Conservation (phyloP, 495 filamentous ascomycete genomes). For the Neurospora sp. region DNA sequence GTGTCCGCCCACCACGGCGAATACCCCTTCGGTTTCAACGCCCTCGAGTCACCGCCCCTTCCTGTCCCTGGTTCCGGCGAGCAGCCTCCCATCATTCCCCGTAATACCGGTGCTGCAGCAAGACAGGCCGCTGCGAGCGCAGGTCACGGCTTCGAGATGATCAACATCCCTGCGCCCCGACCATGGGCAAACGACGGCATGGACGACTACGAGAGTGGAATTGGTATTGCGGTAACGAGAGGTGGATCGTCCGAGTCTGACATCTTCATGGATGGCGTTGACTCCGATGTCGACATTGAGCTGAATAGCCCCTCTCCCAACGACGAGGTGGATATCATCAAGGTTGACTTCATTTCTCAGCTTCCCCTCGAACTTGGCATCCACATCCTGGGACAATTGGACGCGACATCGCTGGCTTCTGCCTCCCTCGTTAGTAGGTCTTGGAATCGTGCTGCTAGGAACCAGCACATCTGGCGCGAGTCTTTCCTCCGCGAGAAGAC, state of each 20-base stretch:
- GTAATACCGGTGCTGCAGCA: constrained; percentile 53
- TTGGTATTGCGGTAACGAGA: constrained; percentile 57
- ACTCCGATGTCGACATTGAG: constrained; percentile 26
- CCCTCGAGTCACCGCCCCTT: constrained; percentile 27
- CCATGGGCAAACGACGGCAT: constrained; percentile 26
- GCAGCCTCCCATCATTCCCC: constrained; percentile 44
- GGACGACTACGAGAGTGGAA: constrained; percentile 68
- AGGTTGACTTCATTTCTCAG: constrained; percentile 53
- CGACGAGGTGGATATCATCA: constrained; percentile 28
- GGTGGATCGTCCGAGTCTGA: constrained; percentile 30
- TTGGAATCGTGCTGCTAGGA: constrained; percentile 55
- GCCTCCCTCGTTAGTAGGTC: constrained; percentile 50
- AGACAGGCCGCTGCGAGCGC: constrained; percentile 60
- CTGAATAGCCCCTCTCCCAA: constrained; percentile 27
- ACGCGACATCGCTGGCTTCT: constrained; percentile 53
- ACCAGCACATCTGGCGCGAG: constrained; percentile 65
- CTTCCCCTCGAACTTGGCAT: constrained; percentile 66
- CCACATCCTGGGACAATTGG: constrained; percentile 59
- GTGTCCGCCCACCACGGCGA: constrained; percentile 25
- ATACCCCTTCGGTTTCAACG: constrained; percentile 22
- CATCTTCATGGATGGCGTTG: constrained; percentile 13
- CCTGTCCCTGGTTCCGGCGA: constrained; percentile 39
- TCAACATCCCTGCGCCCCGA: constrained; percentile 24
- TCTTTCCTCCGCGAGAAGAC: constrained; percentile 63
- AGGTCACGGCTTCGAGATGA: constrained; percentile 48